Conservation (phyloP, 2,329 filamentous ascomycete genomes). For the Phaeosphaeria sp. region DNA sequence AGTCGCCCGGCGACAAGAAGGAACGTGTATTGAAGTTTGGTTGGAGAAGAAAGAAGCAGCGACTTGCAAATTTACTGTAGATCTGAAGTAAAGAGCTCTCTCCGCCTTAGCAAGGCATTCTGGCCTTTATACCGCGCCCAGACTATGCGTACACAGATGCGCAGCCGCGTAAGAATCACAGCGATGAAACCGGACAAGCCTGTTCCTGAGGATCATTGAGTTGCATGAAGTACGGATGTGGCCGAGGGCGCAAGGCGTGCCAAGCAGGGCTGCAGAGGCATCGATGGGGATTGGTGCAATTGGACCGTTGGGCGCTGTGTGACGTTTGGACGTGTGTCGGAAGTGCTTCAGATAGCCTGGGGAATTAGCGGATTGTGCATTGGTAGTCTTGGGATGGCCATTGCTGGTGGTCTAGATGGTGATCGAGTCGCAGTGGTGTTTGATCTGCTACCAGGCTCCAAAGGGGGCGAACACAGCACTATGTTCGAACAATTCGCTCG, state of each 20-base stretch:
- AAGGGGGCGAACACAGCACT: neutral
- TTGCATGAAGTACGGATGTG: slow-evolving; percentile 25
- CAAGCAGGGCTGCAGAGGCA: slow-evolving; percentile 15
- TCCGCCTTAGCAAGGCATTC: slow-evolving; percentile 12
- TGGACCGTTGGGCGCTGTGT: slow-evolving; percentile 15
- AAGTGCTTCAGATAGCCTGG: slow-evolving; percentile 27
- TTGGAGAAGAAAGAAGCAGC: slow-evolving; percentile 27
- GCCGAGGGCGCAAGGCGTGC: slow-evolving; percentile 10
- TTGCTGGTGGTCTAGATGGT: slow-evolving; percentile 1
- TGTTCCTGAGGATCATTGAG: slow-evolving; percentile 33
- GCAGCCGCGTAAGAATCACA: slow-evolving; percentile 9
- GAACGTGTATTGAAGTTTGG: slow-evolving; percentile 4
- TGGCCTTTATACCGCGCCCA: slow-evolving; percentile 34
- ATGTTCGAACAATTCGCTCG: neutral
- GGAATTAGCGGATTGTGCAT: slow-evolving; percentile 20
- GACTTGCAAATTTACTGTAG: slow-evolving; percentile 20
- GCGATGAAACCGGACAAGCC: slow-evolving; percentile 43
- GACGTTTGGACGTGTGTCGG: slow-evolving; percentile 24
- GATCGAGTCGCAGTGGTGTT: neutral
- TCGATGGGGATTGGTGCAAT: slow-evolving; percentile 16
- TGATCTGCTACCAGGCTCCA: neutral
- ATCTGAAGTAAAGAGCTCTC: slow-evolving; percentile 21
- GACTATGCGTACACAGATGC: slow-evolving; percentile 6
- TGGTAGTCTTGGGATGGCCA: neutral
- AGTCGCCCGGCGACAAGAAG: slow-evolving; percentile 43